These are phyloP conservation scores for Cercospora zeae-maydis DNA, from an alignment of 2,329 filamentous ascomycete species.

Conservation along the genomic window DNA sequence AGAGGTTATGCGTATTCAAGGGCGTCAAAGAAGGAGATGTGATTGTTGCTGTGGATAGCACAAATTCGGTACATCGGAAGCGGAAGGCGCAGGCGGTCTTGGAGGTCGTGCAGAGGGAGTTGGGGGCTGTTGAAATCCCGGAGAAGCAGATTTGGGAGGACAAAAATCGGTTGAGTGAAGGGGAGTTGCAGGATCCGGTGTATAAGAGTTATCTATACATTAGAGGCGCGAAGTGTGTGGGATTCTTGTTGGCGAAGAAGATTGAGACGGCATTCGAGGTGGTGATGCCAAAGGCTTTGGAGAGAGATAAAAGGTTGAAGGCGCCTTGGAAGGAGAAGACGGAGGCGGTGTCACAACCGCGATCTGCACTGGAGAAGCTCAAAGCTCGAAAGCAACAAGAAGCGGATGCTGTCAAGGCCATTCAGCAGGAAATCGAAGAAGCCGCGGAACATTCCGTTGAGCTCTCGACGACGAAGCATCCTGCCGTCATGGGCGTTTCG, in stretches of 20 bases:
- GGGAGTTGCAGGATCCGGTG: slow-evolving; percentile 34
- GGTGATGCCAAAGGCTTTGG: slow-evolving; percentile 29
- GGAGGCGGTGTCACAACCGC: slow-evolving; percentile 19
- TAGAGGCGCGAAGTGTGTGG: slow-evolving; percentile 59
- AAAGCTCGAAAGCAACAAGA: slow-evolving; percentile 26
- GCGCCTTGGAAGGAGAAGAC: slow-evolving; percentile 16
- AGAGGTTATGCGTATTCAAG: slow-evolving; percentile 13
- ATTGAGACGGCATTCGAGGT: slow-evolving; percentile 57
- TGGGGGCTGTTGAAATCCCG: slow-evolving; percentile 58
- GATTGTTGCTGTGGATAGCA: slow-evolving; percentile 57
- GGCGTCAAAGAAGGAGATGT: slow-evolving; percentile 41
- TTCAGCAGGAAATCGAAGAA: slow-evolving; percentile 15
- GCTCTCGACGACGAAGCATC: slow-evolving; percentile 22
- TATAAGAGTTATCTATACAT: slow-evolving; percentile 63
- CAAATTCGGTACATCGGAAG: slow-evolving; percentile 50
- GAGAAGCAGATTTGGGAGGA: slow-evolving; percentile 58
- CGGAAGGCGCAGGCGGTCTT: slow-evolving; percentile 54
- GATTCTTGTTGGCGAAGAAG: slow-evolving; percentile 58
- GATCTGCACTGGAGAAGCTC: slow-evolving; percentile 23
- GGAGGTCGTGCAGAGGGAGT: slow-evolving; percentile 60
- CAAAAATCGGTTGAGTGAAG: neutral
- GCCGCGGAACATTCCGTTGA: slow-evolving; percentile 23
- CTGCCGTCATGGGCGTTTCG: slow-evolving; percentile 59
- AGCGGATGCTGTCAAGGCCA: slow-evolving; percentile 11
- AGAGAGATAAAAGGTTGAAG: neutral